Evolutionary conservation across 108 stramenopile species (phyloP).

Genomic region (Asterionellopsis glacialis): DNA sequence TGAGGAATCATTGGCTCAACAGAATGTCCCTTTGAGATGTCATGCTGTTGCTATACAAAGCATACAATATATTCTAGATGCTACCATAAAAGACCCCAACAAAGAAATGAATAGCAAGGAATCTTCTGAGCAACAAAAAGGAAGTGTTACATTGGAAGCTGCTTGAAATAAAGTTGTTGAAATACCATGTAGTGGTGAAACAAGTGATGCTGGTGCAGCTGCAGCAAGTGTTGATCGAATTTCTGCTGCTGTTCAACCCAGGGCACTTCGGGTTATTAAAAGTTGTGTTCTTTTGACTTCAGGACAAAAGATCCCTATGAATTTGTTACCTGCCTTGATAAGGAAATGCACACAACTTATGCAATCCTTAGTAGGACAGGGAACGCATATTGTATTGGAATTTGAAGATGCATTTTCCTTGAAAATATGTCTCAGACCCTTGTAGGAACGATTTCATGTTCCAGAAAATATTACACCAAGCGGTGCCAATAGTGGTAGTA

Average conservation of each 20-base stretch:
- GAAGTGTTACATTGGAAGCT: conserved; percentile 54
- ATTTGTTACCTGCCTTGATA: conserved; percentile 57
- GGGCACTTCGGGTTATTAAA: conserved; percentile 25
- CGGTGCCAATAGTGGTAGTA: not conserved
- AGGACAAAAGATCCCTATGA: conserved; percentile 43
- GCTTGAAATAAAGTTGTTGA: conserved; percentile 68
- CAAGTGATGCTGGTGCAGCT: conserved; percentile 15
- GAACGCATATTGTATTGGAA: conserved; percentile 47
- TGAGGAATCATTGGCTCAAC: conserved; percentile 21
- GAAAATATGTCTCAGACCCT: conserved; percentile 67
- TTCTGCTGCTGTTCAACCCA: conserved; percentile 1
- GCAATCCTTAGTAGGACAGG: conserved; percentile 16
- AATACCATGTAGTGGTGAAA: conserved; percentile 10
- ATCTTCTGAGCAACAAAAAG: not conserved
- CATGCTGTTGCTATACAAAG: conserved; percentile 31
- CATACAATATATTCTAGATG: conserved; percentile 30
- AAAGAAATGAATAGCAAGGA: conserved; percentile 12
- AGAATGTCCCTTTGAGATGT: conserved; percentile 19
- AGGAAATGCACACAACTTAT: conserved; percentile 52
- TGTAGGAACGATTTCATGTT: conserved; percentile 64
- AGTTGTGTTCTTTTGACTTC: conserved; percentile 52
- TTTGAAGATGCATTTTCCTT: conserved; percentile 76
- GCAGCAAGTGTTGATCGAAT: not conserved
- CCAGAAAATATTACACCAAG: too few relatives aligned
- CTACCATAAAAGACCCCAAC: conserved; percentile 8